Evolutionary conservation across 768 basidiomycete genomes (phyloP), one percentile per base, ranked within the genome.

Genomic region (Arthromyces matolae): DNA sequence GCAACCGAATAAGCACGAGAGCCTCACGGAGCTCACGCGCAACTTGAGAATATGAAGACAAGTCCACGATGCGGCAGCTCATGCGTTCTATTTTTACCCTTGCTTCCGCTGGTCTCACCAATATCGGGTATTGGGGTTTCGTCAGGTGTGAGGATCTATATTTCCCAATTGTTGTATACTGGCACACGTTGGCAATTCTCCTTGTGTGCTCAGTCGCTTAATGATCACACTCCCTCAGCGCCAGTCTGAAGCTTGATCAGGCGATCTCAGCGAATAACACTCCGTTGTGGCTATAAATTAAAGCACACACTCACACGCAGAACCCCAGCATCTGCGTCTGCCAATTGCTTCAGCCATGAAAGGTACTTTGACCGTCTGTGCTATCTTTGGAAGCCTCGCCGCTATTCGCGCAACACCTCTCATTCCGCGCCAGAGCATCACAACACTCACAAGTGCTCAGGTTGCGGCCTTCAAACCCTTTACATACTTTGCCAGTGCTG

Each of bases 401-500:
- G 25, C 49, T 13, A 20, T 38, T 18, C n/a, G 24, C 5, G 32
- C 54, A 4, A 33, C 52, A 9, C 33, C 37, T 8, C 35, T 60
- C n/a, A 43, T 13, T 8, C 28, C 45, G 6, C 25, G 55, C 24
- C 58, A 61, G 49, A 39, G 42, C 37, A 64, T 72, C 53, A 61
- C 65, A 1, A 39, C 66, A 8, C 48, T 73, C 39, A 51, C 64
- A n/a, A 51, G 58, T 1, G 5, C 69, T 0, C 69, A 75, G 52
- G 63, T 78, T n/a, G 52, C 58, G 6, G 14, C 45, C 13, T 76
- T 63, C 49, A 69, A 58, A 14, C 64, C 75, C 1, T 79, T 67
- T 54, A 67, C 73, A 0, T 60, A 57, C 35, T 77, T 69, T 44
- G 75, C 79, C 0, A 69, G 69, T 16, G 54, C 77, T 13, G 74